phyloP scores from a whole-genome alignment of 257 asterid genomes.

The Handroanthus guayacan region DNA sequence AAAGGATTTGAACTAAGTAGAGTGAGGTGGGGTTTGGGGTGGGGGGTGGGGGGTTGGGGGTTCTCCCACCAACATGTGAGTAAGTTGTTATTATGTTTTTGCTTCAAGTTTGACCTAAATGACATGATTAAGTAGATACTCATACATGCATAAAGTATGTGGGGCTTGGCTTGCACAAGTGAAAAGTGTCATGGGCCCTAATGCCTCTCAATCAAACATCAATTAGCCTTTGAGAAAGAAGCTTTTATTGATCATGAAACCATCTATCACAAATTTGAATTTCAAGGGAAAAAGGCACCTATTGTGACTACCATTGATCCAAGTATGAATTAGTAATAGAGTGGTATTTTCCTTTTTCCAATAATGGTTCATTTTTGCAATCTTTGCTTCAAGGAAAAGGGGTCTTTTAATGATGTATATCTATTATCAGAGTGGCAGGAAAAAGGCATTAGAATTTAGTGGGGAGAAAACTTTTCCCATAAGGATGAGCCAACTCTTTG shows the following conservation, averaged over 20 bases:
- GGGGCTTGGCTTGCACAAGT: slow-evolving; percentile 70
- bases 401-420: slow-evolving; percentile 44
- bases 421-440: slow-evolving; percentile 43
- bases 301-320: slow-evolving; percentile 15
- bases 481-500: slow-evolving; percentile 20
- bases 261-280: slow-evolving; percentile 50
- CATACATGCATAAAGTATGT: slow-evolving; percentile 47
- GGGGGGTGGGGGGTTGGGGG: slow-evolving; percentile 25
- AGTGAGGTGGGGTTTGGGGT: neutral
- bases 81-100: slow-evolving; percentile 48
- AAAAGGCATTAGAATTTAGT: slow-evolving; percentile 35
- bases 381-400: slow-evolving; percentile 50
- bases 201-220: slow-evolving; percentile 61
- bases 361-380: slow-evolving; percentile 28
- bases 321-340: slow-evolving; percentile 23
- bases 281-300: neutral
- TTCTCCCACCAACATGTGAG: slow-evolving; percentile 44
- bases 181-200: slow-evolving; percentile 58
- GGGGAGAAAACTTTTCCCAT: slow-evolving; percentile 27
- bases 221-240: slow-evolving; percentile 53
- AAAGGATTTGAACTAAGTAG: neutral
- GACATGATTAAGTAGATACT: slow-evolving; percentile 52
- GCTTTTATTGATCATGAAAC: slow-evolving; percentile 55
- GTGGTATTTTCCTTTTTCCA: neutral
- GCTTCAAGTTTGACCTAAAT: slow-evolving; percentile 62